Conservation (phyloP, 2,329 filamentous ascomycete genomes). For the Colletotrichum zoysiae region DNA sequence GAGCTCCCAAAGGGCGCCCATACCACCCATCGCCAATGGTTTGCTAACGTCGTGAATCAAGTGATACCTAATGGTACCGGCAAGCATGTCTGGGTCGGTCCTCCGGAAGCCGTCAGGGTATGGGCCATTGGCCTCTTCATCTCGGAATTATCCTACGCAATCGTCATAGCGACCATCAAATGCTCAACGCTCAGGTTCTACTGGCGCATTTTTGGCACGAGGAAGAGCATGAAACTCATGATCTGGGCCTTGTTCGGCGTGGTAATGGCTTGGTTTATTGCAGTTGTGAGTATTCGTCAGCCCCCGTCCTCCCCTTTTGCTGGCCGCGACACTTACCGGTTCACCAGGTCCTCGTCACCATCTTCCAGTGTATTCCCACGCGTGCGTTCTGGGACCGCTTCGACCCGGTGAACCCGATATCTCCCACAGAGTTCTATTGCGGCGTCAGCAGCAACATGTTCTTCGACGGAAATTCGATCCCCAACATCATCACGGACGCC, state of each 20-base stretch:
- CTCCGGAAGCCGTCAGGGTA: constrained; percentile 41
- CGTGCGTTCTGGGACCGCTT: constrained; percentile 44
- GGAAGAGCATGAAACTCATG: constrained; percentile 40
- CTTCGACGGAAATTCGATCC: constrained; percentile 48
- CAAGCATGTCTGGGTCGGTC: constrained; percentile 45
- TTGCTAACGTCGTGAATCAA: not conserved
- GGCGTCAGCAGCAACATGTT: constrained; percentile 43
- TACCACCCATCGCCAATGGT: too few species aligned
- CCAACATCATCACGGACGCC: constrained; percentile 47
- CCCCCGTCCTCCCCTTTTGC: not conserved
- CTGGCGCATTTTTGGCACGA: constrained; percentile 45
- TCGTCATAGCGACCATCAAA: constrained; percentile 44
- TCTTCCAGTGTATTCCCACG: constrained; percentile 43
- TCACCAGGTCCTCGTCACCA: constrained; percentile 40
- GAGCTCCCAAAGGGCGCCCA: too few species aligned
- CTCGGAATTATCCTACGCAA: constrained; percentile 43
- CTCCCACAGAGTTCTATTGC: constrained; percentile 38
- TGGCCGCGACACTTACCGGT: not conserved
- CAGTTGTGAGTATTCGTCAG: constrained; percentile 43
- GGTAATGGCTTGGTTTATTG: constrained; percentile 42
- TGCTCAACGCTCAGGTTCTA: constrained; percentile 46
- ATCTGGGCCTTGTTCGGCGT: constrained; percentile 43
- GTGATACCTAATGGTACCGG: constrained; percentile 44
- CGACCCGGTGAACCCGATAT: constrained; percentile 38
- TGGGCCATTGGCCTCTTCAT: constrained; percentile 45